A percentile compares a stretch with the other conserved stretches of the same genome.
Evolutionary conservation across 2,329 filamentous ascomycete genomes (phyloP).

Genomic region (Beauveria varroae): DNA sequence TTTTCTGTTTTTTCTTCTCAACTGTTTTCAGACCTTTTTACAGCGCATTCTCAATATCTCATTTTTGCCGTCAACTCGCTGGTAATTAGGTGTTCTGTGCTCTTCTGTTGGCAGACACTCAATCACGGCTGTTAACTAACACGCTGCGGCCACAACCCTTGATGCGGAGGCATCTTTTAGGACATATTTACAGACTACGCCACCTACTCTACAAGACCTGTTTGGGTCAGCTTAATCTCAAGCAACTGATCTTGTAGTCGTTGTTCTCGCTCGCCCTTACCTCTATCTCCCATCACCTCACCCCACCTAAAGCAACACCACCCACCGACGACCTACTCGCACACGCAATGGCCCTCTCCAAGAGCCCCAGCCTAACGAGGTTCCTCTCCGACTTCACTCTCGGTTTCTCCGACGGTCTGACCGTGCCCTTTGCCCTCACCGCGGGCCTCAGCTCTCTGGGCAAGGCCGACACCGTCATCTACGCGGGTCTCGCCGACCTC

Average conservation of each 20-base stretch:
- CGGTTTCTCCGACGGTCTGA: constrained; percentile 66
- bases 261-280: neutral
- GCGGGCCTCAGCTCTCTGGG: constrained; percentile 59
- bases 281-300: neutral
- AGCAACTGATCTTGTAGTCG: neutral
- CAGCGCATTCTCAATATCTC: neutral
- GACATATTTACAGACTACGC: neutral
- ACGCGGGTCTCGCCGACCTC: constrained; percentile 62
- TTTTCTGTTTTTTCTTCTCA: neutral
- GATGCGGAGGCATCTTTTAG: no score
- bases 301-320: neutral
- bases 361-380: constrained; percentile 25
- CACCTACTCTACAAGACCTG: neutral
- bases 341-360: constrained; percentile 15
- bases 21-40: neutral
- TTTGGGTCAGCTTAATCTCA: neutral
- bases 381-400: constrained; percentile 61
- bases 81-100: neutral
- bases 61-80: neutral
- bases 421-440: constrained; percentile 67
- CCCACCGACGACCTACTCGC: neutral
- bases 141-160: no score
- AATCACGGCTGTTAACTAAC: no score
- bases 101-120: neutral
- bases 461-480: constrained; percentile 54